Percentiles rank a stretch among this genome's conserved stretches.
Evolutionary conservation across 2,329 filamentous ascomycete genomes (phyloP).

Genomic region (Clarireedia paspali): DNA sequence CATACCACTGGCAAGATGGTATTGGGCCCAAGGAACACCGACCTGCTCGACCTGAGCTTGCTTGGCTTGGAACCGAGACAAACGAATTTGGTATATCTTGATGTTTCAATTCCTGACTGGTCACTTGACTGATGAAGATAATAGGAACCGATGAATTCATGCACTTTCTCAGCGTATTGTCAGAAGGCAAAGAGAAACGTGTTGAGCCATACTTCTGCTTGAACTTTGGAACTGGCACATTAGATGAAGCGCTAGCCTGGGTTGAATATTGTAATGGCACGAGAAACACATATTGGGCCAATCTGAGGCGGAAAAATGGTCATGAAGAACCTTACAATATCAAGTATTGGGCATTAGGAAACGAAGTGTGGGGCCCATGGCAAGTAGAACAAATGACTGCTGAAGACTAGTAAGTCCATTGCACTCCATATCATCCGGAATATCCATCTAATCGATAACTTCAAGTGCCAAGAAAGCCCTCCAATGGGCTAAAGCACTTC

Average conservation of each 20-base stretch:
- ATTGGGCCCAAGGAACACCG: constrained; percentile 65
- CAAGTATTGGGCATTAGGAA: constrained; percentile 82
- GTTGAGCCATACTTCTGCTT: constrained; percentile 74
- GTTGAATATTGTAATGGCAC: constrained; percentile 80
- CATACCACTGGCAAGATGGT: constrained; percentile 80
- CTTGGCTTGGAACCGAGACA: constrained; percentile 69
- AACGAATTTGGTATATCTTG: constrained; percentile 60
- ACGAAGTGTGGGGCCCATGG: constrained; percentile 45
- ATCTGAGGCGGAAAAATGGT: constrained; percentile 68
- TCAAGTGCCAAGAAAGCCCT: constrained; percentile 42
- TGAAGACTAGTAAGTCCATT: constrained; percentile 36
- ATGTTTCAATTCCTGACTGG: not conserved
- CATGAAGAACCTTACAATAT: constrained; percentile 70
- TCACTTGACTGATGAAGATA: not conserved
- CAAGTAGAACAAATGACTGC: constrained; percentile 50
- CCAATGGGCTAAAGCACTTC: constrained; percentile 51
- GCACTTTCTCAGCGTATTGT: constrained; percentile 66
- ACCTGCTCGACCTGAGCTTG: constrained; percentile 59
- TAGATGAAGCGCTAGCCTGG: constrained; percentile 57
- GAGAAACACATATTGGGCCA: constrained; percentile 74
- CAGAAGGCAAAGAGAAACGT: constrained; percentile 48
- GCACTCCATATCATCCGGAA: not conserved
- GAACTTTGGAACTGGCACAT: constrained; percentile 71
- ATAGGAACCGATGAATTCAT: constrained; percentile 70
- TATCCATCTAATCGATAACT: not conserved